Conservation (phyloP, 2,329 filamentous ascomycete species). For the Verticillium isaacii region DNA sequence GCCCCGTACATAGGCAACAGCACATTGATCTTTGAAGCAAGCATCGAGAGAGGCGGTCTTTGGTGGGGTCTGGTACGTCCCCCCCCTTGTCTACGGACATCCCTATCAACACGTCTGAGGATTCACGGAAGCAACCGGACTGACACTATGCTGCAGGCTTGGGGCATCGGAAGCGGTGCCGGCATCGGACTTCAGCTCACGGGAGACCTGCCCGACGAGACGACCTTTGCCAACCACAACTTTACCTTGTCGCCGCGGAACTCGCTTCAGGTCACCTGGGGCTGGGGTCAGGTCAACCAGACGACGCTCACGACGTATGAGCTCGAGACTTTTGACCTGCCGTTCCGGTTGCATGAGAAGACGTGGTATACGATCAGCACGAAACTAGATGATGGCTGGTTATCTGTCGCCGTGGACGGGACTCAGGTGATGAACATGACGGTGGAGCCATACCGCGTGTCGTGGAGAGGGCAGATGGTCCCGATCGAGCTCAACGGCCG, state of each 20-base stretch:
- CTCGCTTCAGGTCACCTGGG: slow-evolving; percentile 26
- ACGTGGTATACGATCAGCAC: slow-evolving; percentile 33
- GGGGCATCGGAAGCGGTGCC: slow-evolving; percentile 5
- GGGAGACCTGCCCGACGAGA: slow-evolving; percentile 4
- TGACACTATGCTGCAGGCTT: neutral
- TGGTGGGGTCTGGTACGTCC: slow-evolving; percentile 25
- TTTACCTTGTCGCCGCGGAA: slow-evolving; percentile 26
- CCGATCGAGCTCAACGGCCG: slow-evolving; percentile 19
- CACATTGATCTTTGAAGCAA: slow-evolving; percentile 28
- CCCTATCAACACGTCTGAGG: too few relatives aligned
- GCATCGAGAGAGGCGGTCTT: slow-evolving; percentile 29
- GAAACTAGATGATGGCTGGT: slow-evolving; percentile 19
- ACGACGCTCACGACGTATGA: slow-evolving; percentile 21
- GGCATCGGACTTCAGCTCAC: slow-evolving; percentile 11
- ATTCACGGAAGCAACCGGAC: neutral
- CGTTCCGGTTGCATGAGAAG: slow-evolving; percentile 22
- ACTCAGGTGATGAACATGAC: slow-evolving; percentile 14
- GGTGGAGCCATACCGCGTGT: slow-evolving; percentile 1
- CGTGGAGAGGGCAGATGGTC: neutral
- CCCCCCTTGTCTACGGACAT: too few relatives aligned
- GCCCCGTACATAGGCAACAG: slow-evolving; percentile 24
- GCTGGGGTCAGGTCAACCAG: slow-evolving; percentile 29
- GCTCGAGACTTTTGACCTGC: slow-evolving; percentile 19
- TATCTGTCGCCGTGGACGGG: slow-evolving; percentile 22
- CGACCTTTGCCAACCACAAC: slow-evolving; percentile 23